Evolutionary conservation across 108 stramenopile genomes (phyloP), one percentile per base, ranked within the genome.

Genomic region (Phaeodactylum tricornutum): DNA sequence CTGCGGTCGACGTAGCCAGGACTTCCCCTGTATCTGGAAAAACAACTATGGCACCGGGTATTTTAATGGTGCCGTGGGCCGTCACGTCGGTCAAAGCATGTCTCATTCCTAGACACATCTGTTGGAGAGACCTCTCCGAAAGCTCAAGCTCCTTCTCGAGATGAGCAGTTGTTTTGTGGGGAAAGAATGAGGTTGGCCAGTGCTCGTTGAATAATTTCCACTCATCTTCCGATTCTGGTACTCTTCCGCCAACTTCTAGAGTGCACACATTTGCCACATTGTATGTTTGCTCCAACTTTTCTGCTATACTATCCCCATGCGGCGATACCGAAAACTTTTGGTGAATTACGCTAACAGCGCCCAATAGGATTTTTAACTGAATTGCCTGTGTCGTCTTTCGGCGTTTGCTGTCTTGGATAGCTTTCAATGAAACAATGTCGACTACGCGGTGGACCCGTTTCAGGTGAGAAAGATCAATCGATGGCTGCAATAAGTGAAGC

Each of bases 151-250:
- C 43, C 34, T 83, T 54, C 34, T 64, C 47, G 33, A 64, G 58
- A 40, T 73, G 72, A 55, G 81, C 73, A 4, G 39, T 47, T 5
- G 74, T 66, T 50, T 76, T 49, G 41, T 79, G 56, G 8, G 75
- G 73, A 50, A 71, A 75, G 42, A 64, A 79, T 3, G 61, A 44
- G 11, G 79, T 83, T 6, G 81, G 86, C 86, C 86, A 87, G 14
- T 54, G 42, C 8, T 46, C 17, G 39, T 81, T 78, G 52, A 62
- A 72, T 53, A 73, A 57, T 28, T 81, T 51, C 32, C 71, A 66
- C 51, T 87, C 79, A 22, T 61, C 44, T 30, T 70, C 50, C 5
- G 79, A 80, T 28, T 65, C 41, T 1, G 86, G 76, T 19, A 64
- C 59, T 60, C 77, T 47, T 26, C 69, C 67, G 7, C 81, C 81